Evolutionary conservation across 805 yeast genomes (phyloP).

Genomic region (Hanseniaspora nectarophila): DNA sequence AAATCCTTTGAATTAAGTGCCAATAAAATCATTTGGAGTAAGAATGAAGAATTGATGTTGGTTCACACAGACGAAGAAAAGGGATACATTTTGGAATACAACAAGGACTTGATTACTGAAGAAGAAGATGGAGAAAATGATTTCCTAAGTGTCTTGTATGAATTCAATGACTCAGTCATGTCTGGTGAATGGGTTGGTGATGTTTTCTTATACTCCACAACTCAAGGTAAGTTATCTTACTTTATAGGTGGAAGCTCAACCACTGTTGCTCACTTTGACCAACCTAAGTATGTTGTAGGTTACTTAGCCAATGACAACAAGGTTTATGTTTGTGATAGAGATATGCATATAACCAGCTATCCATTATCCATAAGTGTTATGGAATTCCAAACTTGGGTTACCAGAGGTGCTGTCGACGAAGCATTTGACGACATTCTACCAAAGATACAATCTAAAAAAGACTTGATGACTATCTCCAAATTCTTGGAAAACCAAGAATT

Average conservation of each 20-base stretch:
- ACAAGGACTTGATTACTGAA: slow-evolving; percentile 49
- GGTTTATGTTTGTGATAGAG: slow-evolving; percentile 83
- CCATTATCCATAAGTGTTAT: slow-evolving; percentile 71
- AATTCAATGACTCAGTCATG: slow-evolving; percentile 66
- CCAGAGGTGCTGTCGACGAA: slow-evolving; percentile 86
- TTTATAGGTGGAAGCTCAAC: slow-evolving; percentile 89
- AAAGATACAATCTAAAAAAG: slow-evolving; percentile 47
- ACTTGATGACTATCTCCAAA: slow-evolving; percentile 68
- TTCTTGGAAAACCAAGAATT: slow-evolving; percentile 90
- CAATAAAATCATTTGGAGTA: slow-evolving; percentile 76
- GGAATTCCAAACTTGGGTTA: slow-evolving; percentile 89
- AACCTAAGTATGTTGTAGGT: slow-evolving; percentile 73
- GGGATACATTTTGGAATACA: slow-evolving; percentile 66
- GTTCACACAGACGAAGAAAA: slow-evolving; percentile 46
- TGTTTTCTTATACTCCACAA: slow-evolving; percentile 83
- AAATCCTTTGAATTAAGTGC: slow-evolving; percentile 85
- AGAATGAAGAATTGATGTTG: slow-evolving; percentile 78
- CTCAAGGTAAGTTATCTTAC: slow-evolving; percentile 79
- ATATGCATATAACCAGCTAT: slow-evolving; percentile 70
- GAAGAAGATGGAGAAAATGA: slow-evolving; percentile 81
- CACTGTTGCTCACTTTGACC: slow-evolving; percentile 86
- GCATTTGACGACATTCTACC: slow-evolving; percentile 52
- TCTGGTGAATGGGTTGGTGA: slow-evolving; percentile 97
- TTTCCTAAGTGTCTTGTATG: slow-evolving; percentile 72
- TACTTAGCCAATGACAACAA: slow-evolving; percentile 83